Evolutionary conservation across 202 grass and related monocot genomes (phyloP), one percentile per base, ranked within the genome.

Genomic region (Cymbopogon flexuosus): DNA sequence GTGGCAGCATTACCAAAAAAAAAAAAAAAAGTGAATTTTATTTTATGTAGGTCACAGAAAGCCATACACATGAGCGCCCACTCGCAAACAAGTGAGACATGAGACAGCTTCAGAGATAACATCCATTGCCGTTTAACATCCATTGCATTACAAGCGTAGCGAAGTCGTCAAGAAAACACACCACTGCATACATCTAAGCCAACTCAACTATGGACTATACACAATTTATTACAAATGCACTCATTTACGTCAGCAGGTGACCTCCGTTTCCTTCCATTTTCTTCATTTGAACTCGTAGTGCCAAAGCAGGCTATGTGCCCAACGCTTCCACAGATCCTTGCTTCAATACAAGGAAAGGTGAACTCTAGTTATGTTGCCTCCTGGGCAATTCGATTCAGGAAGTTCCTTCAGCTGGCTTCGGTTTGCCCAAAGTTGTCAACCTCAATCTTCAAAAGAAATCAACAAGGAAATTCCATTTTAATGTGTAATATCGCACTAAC

Each of bases 361-460:
- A 27, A 13, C 41, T 18, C 24, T 10, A 14, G 12, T 7, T 29
- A 29, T 47, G 23, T 47, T 9, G 24, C 8, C 69, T 30, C 27
- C 43, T 51, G 43, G 3, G 11, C 76, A 54, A 43, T 62, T 70
- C 34, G 63, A 76, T 43, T 84, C 80, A n/a, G 39, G 76, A 46
- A 71, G 59, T 86, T 68, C 34, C 65, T 76, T 79, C 83, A 21
- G 75, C 63, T 80, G 77, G 86, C 51, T 88, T 88, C 79, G 84
- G 57, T 84, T 88, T 89, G 18, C 42, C 77, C 66, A 97, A 79
- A 54, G 91, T 89, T 21, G 91, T 91, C 80, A 97, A 83, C 80
- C 81, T 91, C 65, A 97, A 89, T 79, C 94, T 97, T 86, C 16
- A 83, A 82, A 62, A 79, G 24, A 41, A 27, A 65, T 51, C 5